A percentile compares a stretch with the other conserved stretches of the same genome.
Conservation (phyloP, 306 rosid genomes). For the Prinsepia uniflora region DNA sequence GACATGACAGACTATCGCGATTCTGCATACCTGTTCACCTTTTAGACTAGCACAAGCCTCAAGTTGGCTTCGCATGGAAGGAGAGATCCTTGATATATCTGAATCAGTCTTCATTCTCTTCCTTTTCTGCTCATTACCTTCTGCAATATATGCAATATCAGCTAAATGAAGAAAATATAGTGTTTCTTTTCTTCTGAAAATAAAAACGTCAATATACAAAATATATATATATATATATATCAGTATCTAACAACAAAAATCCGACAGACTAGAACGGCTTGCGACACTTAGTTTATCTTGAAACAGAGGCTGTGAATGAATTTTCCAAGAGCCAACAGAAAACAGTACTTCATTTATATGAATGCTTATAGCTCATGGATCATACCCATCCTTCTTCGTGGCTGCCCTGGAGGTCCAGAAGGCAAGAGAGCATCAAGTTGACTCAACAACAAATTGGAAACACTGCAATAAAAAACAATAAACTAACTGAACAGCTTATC, state of each 20-base stretch:
- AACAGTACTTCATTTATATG: background rate
- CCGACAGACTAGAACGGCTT: background rate
- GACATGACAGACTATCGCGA: conserved; percentile 1
- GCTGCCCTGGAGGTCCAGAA: conserved; percentile 73
- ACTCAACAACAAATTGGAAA: conserved; percentile 46
- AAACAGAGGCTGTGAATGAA: background rate
- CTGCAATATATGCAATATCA: conserved; percentile 48
- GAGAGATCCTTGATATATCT: conserved; percentile 63
- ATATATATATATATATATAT: background rate
- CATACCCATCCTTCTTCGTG: conserved; percentile 78
- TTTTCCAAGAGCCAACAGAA: background rate
- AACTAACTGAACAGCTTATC: background rate
- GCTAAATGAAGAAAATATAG: conserved; percentile 20
- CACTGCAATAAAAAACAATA: conserved; percentile 50
- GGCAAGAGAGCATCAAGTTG: conserved; percentile 81
- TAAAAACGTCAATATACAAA: background rate
- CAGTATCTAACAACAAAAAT: background rate
- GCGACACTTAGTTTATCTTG: background rate
- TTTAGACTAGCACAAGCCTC: conserved; percentile 73
- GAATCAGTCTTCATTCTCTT: conserved; percentile 79
- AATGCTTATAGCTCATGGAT: background rate
- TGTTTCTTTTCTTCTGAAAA: conserved; percentile 3
- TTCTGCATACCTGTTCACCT: conserved; percentile 76
- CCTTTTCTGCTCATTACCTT: conserved; percentile 84
- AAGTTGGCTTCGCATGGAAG: conserved; percentile 60